phyloP scores from a whole-genome alignment of 2,329 filamentous ascomycete species.

The Phyllosticta citribraziliensis region DNA sequence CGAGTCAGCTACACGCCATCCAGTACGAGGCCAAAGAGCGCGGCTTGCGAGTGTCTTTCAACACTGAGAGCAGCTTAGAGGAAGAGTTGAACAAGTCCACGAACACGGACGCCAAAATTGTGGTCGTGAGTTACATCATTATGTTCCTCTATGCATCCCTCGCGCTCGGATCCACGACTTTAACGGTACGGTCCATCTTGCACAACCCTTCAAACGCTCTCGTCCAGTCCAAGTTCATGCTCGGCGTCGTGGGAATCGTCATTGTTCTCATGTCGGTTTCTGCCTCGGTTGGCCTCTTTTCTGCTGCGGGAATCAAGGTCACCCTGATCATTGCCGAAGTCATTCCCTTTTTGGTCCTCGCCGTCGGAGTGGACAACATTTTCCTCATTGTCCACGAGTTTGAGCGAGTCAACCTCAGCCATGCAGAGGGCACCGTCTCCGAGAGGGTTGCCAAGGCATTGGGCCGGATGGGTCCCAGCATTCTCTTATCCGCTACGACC shows the following conservation, averaged over 20 bases:
- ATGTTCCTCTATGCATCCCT: constrained; percentile 98
- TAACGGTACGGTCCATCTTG: constrained; percentile 66
- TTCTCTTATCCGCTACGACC: constrained; percentile 86
- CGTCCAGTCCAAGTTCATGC: constrained; percentile 92
- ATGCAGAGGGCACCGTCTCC: constrained; percentile 80
- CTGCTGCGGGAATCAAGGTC: constrained; percentile 81
- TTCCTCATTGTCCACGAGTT: constrained; percentile 98
- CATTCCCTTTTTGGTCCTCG: constrained; percentile 92
- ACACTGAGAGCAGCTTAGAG: constrained; percentile 87
- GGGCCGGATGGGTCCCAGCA: constrained; percentile 95
- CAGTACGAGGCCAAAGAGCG: constrained; percentile 69
- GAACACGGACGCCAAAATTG: constrained; percentile 95
- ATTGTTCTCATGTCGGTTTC: constrained; percentile 98
- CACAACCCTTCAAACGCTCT: constrained; percentile 74
- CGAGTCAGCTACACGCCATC: constrained; percentile 61
- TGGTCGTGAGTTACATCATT: constrained; percentile 91
- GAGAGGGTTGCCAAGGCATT: constrained; percentile 77
- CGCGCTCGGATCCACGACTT: constrained; percentile 77
- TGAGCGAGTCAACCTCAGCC: constrained; percentile 83
- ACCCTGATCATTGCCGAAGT: constrained; percentile 98
- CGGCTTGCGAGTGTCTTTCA: constrained; percentile 84
- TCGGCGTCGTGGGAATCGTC: constrained; percentile 87
- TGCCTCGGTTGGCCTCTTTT: constrained; percentile 90
- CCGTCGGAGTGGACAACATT: constrained; percentile 97
- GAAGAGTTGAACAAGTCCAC: constrained; percentile 96